Evolutionary conservation across 345 rosid genomes (phyloP), one percentile per base, ranked within the genome.

Genomic region (Raphanus sativus): DNA sequence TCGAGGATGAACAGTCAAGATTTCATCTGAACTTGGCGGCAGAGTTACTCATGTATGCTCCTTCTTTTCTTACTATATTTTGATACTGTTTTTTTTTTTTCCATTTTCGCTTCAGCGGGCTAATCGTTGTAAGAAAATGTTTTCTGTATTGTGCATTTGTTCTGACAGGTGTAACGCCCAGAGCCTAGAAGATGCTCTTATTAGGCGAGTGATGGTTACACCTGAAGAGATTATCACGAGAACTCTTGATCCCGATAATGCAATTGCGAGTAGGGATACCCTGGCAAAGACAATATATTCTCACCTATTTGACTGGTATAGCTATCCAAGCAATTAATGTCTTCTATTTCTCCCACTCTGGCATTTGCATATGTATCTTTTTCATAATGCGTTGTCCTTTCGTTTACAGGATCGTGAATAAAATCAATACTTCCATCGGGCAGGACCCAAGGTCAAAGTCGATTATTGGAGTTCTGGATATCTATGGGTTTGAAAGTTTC

Each of bases 401-500:
- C 4, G 45, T 71, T 78, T 54, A 52, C 92, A 93, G 98, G 98
- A 84, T 93, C 74, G 98, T 93, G 67, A 90, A 91, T 29, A 93
- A 91, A 84, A 93, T 93, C 74, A 93, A 91, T 81, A 80, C 68
- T 75, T 93, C 95, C 6, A 93, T 93, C 76, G 98, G 98, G 81
- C 98, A 93, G 78, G 98, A 93, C 86, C 95, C 97, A 62, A 86
- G 77, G 83, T 91, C 98, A 15, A 88, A 84, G 84, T 82, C 87
- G 4, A 76, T 83, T 38, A 93, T 93, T 70, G 98, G 98, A 81
- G 98, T 93, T 72, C 93, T 93, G 80, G 97, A 93, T 86, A 91
- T 93, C 63, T 93, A 93, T 84, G 97, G 98, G 68, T 93, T 93
- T 80, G 98, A 93, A 86, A 93, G 98, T 81, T 93, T 93, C 72